Base-by-base conservation (phyloP, 2,329 filamentous ascomycete genomes). In the Sclerotinia minor region DNA sequence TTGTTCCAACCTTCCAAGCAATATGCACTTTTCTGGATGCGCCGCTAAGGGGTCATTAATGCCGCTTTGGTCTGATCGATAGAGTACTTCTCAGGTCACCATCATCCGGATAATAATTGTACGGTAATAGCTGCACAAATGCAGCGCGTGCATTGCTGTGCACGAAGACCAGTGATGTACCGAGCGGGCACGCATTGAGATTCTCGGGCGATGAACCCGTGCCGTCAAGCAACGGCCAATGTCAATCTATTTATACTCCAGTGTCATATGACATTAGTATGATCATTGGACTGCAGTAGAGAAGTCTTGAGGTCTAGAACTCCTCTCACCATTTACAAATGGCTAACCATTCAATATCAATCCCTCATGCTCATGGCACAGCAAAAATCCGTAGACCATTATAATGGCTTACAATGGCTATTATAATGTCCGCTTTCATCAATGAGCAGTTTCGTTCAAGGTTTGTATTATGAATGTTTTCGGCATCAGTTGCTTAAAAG, bases 1-100 rank as follows among this genome's bases (percentile, higher is more conserved):
- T 8, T 9, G 44, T 49, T 60, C 45, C 41, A 24, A 47, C 58
- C 58, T 47, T 61, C 29, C 58, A 49, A 61, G 44, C 5, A 49
- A 61, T 49, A 24, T 38, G 58, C 58, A 49, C 21, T 32, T 29
- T 59, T 49, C 19, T 35, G 1, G 21, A 15, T 38, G 58, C 13
- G 35, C 21, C 21, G 45, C 58, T 24, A 38, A 61, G 45, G 29
- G 32, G 38, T 21, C 29, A 26, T 50, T 15, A 61, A 50, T 50
- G 9, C 21, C 8, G 19, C 32, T n/a, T 65, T 21, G 38, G 15
- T 26, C 21, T 44, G 24, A 15, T 50, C 63, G 24, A 47, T 57
- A 26, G 21, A 65, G 19, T 17, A 32, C 32, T 21, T 9, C 17
- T 49, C 35, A 44, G 3, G 41, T 59, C 24, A 26, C 29, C 26